Evolutionary conservation across 805 yeast genomes (phyloP).

Genomic region (Cephaloascus albidus): DNA sequence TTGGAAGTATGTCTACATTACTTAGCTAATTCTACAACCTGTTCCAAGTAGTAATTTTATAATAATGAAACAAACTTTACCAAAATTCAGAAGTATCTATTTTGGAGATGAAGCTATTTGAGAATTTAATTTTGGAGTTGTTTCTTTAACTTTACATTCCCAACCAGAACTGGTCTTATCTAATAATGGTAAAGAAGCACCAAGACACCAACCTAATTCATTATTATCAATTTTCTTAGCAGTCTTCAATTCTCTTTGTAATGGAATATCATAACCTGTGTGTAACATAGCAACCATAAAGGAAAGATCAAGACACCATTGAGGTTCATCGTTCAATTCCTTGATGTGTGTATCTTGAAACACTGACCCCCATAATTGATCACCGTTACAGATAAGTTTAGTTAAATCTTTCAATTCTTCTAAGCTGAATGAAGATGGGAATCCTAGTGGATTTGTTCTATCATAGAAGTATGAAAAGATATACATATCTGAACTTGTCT

Average conservation of each 20-base stretch:
- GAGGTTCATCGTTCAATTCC: conserved; percentile 69
- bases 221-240: conserved; percentile 83
- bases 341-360: conserved; percentile 58
- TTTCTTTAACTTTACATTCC: conserved; percentile 47
- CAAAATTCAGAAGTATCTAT: too few relatives aligned
- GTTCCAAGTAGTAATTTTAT: too few relatives aligned
- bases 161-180: conserved; percentile 54
- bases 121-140: too few relatives aligned
- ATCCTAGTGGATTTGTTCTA: conserved; percentile 86
- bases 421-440: conserved; percentile 85
- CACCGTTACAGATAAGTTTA: conserved; percentile 78
- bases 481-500: conserved; percentile 64
- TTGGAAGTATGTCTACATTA: too few relatives aligned
- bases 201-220: conserved; percentile 98
- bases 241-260: conserved; percentile 80
- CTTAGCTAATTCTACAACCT: too few relatives aligned
- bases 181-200: conserved; percentile 89
- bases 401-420: conserved; percentile 79
- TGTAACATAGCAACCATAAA: conserved; percentile 87
- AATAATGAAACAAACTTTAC: too few relatives aligned
- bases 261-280: conserved; percentile 95
- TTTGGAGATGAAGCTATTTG: too few relatives aligned
- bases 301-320: conserved; percentile 89
- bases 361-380: conserved; percentile 63
- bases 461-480: conserved; percentile 95